Conservation (phyloP, 2,329 filamentous ascomycete genomes). For the Dactylellina sp. region DNA sequence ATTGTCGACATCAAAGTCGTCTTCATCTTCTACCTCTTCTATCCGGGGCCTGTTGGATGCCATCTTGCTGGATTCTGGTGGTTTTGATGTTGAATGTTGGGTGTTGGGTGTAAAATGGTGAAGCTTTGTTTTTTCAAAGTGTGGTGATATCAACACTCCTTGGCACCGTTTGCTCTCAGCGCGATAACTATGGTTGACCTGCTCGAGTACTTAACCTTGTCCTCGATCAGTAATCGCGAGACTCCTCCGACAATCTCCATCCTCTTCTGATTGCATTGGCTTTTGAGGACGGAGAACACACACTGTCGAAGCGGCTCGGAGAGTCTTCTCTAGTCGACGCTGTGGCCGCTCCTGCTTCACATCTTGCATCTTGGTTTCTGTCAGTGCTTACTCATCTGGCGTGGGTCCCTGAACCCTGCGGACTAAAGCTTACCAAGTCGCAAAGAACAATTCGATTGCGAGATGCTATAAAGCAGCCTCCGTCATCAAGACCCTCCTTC, state of each 20-base stretch:
- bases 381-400: constrained; percentile 53
- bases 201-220: too few species aligned
- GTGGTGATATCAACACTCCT: constrained; percentile 28
- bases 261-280: neutral
- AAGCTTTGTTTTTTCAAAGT: constrained; percentile 30
- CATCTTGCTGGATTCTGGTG: constrained; percentile 68
- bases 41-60: constrained; percentile 79
- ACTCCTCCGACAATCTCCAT: neutral
- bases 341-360: constrained; percentile 38
- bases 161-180: constrained; percentile 8
- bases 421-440: constrained; percentile 35
- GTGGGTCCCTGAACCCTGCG: constrained; percentile 33
- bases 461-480: constrained; percentile 15
- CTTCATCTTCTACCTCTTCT: constrained; percentile 85
- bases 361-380: constrained; percentile 15
- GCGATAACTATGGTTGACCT: too few species aligned
- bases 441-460: constrained; percentile 17
- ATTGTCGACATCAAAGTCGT: constrained; percentile 72
- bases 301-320: neutral
- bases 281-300: neutral
- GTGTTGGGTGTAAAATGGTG: constrained; percentile 3
- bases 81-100: constrained; percentile 4
- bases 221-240: constrained; percentile 4
- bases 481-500: constrained; percentile 6
- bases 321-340: constrained; percentile 3